Percentiles rank a stretch among this genome's conserved stretches.
Conservation (phyloP, 78 protist species). For the Dictyostelium citrinum region DNA sequence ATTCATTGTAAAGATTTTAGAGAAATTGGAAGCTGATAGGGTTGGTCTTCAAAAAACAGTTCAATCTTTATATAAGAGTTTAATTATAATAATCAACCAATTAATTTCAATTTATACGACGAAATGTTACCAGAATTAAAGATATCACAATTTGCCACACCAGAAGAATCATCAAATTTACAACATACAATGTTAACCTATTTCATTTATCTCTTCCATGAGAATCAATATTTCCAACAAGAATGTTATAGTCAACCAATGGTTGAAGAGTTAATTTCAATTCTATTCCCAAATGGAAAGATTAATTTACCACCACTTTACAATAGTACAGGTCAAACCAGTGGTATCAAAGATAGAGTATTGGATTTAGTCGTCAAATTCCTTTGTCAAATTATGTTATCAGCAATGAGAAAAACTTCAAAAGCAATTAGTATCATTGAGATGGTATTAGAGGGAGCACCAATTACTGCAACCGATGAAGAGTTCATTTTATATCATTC, state of each 20-base stretch:
- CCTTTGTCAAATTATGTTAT: conserved; percentile 53
- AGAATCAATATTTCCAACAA: conserved; percentile 51
- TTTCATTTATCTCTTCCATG: conserved; percentile 65
- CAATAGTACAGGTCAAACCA: neutral
- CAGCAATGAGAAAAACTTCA: conserved; percentile 39
- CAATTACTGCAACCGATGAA: neutral
- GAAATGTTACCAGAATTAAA: neutral
- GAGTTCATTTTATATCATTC: conserved; percentile 48
- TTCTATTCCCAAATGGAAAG: conserved; percentile 40
- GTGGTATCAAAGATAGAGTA: conserved; percentile 45
- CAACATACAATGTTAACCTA: conserved; percentile 66
- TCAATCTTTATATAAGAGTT: conserved; percentile 21
- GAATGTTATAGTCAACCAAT: conserved; percentile 21
- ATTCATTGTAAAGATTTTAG: conserved; percentile 57
- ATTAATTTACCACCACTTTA: conserved; percentile 5
- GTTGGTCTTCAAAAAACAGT: conserved; percentile 1
- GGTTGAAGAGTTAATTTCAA: conserved; percentile 26
- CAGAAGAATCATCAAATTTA: conserved; percentile 45
- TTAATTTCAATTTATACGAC: neutral
- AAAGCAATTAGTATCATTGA: conserved; percentile 37
- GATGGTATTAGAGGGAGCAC: conserved; percentile 29
- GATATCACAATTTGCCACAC: conserved; percentile 27
- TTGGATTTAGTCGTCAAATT: conserved; percentile 56
- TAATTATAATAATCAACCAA: too few species aligned
- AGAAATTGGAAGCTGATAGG: conserved; percentile 62